Evolutionary conservation across 192 early-diverging fungal species (phyloP).

Genomic region (Umbelopsis vinacea): DNA sequence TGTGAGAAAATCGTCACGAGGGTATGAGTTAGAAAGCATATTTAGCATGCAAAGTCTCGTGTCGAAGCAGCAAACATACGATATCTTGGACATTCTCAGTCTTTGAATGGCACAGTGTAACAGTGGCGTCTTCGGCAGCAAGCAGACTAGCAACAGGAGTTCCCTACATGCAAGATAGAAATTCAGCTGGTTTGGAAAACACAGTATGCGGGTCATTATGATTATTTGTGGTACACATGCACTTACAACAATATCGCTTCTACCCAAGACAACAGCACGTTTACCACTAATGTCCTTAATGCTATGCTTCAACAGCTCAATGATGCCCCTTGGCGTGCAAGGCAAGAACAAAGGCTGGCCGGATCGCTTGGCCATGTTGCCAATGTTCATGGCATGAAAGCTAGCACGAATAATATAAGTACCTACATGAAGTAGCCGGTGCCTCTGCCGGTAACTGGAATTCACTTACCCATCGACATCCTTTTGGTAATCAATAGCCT

Average conservation of each 20-base stretch:
- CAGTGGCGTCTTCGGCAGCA: constrained; percentile 81
- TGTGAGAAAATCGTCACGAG: neutral
- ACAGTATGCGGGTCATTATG: neutral
- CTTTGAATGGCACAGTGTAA: constrained; percentile 90
- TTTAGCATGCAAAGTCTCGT: neutral
- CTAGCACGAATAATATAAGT: constrained; percentile 35
- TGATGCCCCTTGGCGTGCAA: constrained; percentile 92
- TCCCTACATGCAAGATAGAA: constrained; percentile 46
- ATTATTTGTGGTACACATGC: neutral
- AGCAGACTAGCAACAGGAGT: constrained; percentile 85
- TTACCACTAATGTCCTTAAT: constrained; percentile 72
- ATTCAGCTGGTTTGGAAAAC: neutral
- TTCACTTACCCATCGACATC: constrained; percentile 89
- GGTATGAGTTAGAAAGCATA: neutral
- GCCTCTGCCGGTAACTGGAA: neutral
- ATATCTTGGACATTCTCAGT: constrained; percentile 77
- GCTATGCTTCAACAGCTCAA: constrained; percentile 80
- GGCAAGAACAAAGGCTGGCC: constrained; percentile 84
- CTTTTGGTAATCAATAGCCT: constrained; percentile 82
- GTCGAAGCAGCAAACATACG: constrained; percentile 49
- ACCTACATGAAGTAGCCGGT: neutral
- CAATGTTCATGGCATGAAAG: constrained; percentile 94
- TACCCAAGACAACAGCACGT: constrained; percentile 91
- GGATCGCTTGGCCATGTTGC: constrained; percentile 82
- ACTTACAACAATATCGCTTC: constrained; percentile 91